Percentiles rank a stretch among this genome's conserved stretches.
Conservation (phyloP, 768 basidiomycete genomes). For the Panaeolus papilionaceus region DNA sequence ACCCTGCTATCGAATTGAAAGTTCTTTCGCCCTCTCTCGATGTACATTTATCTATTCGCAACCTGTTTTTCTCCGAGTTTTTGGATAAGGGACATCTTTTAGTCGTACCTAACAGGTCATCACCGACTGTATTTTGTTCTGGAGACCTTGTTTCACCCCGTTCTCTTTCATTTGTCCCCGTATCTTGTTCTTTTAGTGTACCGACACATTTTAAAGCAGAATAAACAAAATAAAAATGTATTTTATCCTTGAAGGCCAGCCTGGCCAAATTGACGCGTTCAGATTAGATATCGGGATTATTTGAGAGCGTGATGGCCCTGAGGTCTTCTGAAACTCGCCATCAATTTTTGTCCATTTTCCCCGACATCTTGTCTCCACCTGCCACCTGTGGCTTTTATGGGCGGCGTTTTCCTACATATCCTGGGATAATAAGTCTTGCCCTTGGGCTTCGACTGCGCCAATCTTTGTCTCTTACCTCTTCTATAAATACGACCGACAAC, state of each 20-base stretch:
- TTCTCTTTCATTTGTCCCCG: not conserved
- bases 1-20: too few relatives aligned
- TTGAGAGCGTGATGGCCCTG: not conserved
- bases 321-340: not conserved
- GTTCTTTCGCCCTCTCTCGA: not conserved
- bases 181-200: not conserved
- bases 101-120: not conserved
- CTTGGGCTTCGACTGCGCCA: too few relatives aligned
- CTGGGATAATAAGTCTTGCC: not conserved
- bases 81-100: not conserved
- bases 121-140: not conserved
- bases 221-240: conserved; percentile 11
- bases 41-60: conserved; percentile 12
- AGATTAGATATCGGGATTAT: not conserved
- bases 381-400: not conserved
- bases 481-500: not conserved
- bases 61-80: not conserved
- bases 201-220: not conserved
- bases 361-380: too few relatives aligned
- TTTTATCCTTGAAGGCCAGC: not conserved
- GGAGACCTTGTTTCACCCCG: not conserved
- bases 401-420: not conserved
- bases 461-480: not conserved
- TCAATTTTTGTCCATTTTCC: not conserved
- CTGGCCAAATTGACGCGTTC: too few relatives aligned